phyloP scores from a whole-genome alignment of 2,329 filamentous ascomycete species.

The Teratosphaeria destructans region DNA sequence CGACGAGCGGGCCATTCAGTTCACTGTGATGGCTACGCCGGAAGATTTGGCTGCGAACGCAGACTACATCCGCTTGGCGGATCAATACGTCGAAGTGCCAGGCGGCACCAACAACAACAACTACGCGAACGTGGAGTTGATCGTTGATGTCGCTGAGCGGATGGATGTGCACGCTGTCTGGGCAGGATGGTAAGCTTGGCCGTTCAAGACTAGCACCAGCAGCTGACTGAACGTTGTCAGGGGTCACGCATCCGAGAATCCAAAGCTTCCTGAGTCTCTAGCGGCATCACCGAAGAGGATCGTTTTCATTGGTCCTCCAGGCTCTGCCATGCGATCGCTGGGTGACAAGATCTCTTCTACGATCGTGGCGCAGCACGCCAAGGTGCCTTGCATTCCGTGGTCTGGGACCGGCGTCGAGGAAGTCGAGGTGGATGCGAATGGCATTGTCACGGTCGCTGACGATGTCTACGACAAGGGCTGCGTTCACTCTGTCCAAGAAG shows the following conservation, averaged over 20 bases:
- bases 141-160: constrained; percentile 95
- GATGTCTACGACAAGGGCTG: constrained; percentile 82
- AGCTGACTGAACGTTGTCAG: constrained; percentile 34
- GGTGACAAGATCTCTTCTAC: constrained; percentile 99
- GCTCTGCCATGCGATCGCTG: constrained; percentile 95
- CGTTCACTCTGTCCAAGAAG: constrained; percentile 80
- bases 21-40: constrained; percentile 98
- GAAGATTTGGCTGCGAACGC: constrained; percentile 96
- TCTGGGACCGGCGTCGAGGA: constrained; percentile 83
- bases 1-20: constrained; percentile 95
- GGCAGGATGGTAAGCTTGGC: constrained; percentile 75
- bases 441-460: constrained; percentile 86
- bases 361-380: constrained; percentile 93
- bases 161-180: constrained; percentile 98
- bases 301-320: constrained; percentile 95
- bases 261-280: constrained; percentile 89
- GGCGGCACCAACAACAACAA: constrained; percentile 99
- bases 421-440: constrained; percentile 66
- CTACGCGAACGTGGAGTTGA: constrained; percentile 98
- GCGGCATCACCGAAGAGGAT: constrained; percentile 97
- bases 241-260: constrained; percentile 98
- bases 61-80: constrained; percentile 98
- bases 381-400: constrained; percentile 98
- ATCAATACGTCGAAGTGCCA: constrained; percentile 98
- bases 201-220: not conserved